Conservation (phyloP, 1,284 basidiomycete genomes). For the Fomitopsis schrenkii region DNA sequence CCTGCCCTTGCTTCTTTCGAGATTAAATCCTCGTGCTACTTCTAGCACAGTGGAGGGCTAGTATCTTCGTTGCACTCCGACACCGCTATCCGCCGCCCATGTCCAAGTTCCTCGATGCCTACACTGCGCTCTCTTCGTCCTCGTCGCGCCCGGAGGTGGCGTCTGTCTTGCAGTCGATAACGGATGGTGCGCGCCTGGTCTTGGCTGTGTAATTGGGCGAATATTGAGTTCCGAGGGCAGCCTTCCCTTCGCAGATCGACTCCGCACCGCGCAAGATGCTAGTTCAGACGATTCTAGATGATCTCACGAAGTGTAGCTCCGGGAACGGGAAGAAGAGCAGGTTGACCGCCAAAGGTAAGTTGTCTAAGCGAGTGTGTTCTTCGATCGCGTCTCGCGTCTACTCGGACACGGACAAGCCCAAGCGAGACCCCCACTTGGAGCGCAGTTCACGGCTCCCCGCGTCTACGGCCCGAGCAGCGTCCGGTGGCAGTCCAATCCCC, state of each 20-base stretch:
- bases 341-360: conserved; percentile 49
- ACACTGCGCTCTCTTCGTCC: conserved; percentile 41
- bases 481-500: too few species aligned
- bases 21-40: neutral
- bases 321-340: conserved; percentile 36
- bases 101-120: conserved; percentile 33
- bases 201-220: neutral
- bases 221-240: conserved; percentile 19
- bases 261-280: conserved; percentile 41
- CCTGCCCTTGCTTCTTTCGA: neutral
- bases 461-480: too few species aligned
- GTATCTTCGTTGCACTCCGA: neutral
- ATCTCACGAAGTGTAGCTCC: conserved; percentile 41
- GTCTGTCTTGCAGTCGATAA: conserved; percentile 44
- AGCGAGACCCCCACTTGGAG: too few species aligned
- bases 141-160: conserved; percentile 42
- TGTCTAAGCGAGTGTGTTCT: neutral
- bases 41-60: neutral
- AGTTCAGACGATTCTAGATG: conserved; percentile 53
- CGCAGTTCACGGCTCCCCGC: too few species aligned
- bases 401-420: neutral
- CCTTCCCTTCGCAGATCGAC: conserved; percentile 42
- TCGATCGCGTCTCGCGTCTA: neutral
- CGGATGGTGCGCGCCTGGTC: conserved; percentile 34
- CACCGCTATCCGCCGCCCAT: conserved; percentile 12